Conservation (phyloP, 306 rosid genomes). For the Vicia villosa region DNA sequence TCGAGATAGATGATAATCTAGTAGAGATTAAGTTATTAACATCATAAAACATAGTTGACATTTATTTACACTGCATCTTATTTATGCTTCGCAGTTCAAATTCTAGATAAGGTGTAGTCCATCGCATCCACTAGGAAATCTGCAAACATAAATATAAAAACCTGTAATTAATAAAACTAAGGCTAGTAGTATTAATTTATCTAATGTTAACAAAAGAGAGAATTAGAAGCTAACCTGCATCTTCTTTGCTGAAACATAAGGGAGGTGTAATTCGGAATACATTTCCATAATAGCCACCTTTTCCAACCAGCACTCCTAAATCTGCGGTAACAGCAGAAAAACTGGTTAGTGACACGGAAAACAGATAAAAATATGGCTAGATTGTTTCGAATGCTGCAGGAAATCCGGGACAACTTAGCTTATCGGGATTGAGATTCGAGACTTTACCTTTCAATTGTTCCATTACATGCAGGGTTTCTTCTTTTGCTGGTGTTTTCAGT, state of each 20-base stretch:
- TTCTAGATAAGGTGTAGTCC: conserved; percentile 70
- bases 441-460: conserved; percentile 79
- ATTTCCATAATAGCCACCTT: conserved; percentile 87
- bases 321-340: conserved; percentile 45
- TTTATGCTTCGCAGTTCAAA: conserved; percentile 44
- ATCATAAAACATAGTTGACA: conserved; percentile 1
- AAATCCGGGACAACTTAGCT: not conserved
- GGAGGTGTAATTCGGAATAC: conserved; percentile 97
- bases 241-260: conserved; percentile 81
- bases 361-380: not conserved
- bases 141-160: conserved; percentile 39
- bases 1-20: conserved; percentile 25
- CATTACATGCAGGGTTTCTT: conserved; percentile 69
- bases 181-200: not conserved
- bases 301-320: conserved; percentile 80
- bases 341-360: conserved; percentile 4
- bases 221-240: conserved; percentile 58
- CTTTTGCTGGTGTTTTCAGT: conserved; percentile 84
- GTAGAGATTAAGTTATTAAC: conserved; percentile 29
- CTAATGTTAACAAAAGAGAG: not conserved
- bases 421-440: conserved; percentile 16
- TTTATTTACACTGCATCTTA: conserved; percentile 37
- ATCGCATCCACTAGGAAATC: conserved; percentile 81
- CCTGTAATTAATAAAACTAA: conserved; percentile 12
- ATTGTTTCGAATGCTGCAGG: not conserved